Conservation (phyloP, 2,329 filamentous ascomycete genomes). For the Aspergillus spinulosporus region DNA sequence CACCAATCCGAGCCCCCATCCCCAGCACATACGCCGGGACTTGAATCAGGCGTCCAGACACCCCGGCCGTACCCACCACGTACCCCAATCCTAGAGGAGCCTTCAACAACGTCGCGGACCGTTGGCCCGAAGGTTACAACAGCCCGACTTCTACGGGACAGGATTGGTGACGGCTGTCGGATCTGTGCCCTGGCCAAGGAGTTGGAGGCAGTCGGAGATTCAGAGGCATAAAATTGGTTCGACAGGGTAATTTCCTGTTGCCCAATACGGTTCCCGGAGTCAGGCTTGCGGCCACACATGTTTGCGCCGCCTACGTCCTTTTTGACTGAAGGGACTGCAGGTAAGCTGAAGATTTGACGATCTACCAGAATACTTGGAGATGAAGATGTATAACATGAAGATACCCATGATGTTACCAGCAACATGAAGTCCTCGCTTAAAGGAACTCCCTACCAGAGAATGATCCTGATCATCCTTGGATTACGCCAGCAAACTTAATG, state of each 20-base stretch:
- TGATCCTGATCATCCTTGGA: background rate
- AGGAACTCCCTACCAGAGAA: background rate
- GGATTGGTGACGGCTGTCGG: constrained; percentile 54
- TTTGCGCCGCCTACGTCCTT: constrained; percentile 3
- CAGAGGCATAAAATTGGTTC: constrained; percentile 3
- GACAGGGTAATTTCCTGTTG: background rate
- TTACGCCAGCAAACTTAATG: background rate
- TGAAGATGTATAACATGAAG: constrained; percentile 25
- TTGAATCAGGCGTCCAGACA: constrained; percentile 25
- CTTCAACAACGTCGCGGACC: constrained; percentile 49
- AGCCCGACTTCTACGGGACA: constrained; percentile 73
- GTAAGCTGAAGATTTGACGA: constrained; percentile 3
- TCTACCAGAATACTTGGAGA: constrained; percentile 11
- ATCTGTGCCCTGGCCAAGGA: constrained; percentile 41
- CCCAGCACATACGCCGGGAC: constrained; percentile 23
- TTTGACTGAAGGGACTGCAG: background rate
- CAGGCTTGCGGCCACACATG: background rate
- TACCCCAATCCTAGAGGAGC: constrained; percentile 27
- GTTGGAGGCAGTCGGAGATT: constrained; percentile 34
- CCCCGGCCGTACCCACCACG: constrained; percentile 23
- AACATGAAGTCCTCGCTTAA: background rate
- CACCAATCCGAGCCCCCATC: constrained; percentile 44
- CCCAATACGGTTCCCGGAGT: background rate
- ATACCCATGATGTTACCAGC: constrained; percentile 26
- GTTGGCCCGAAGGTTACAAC: constrained; percentile 87